Evolutionary conservation across 768 basidiomycete species (phyloP).

Genomic region (Lentinula detonsa): DNA sequence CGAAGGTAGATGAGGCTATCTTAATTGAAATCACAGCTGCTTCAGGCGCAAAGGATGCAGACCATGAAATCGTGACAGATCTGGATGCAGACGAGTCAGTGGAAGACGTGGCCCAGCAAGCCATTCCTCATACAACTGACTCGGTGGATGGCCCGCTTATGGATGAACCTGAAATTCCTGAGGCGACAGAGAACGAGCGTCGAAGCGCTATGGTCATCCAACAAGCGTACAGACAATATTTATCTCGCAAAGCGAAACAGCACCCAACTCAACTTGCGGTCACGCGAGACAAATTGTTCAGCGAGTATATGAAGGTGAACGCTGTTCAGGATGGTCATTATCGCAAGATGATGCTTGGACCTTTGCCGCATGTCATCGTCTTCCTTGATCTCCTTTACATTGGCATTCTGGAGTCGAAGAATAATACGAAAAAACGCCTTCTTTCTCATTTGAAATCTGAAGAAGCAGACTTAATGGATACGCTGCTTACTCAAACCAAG

Average conservation of each 20-base stretch:
- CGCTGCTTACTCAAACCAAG: not conserved
- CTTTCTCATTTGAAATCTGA: not conserved
- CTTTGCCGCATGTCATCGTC: conserved; percentile 5
- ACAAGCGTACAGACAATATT: conserved; percentile 9
- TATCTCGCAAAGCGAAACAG: conserved; percentile 5
- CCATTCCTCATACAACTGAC: not conserved
- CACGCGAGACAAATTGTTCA: conserved; percentile 5
- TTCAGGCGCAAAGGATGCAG: conserved; percentile 4
- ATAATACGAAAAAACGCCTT: not conserved
- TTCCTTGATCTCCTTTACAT: not conserved
- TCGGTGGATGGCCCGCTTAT: conserved; percentile 5
- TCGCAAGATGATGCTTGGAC: conserved; percentile 7
- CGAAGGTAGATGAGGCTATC: not conserved
- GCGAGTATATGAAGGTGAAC: not conserved
- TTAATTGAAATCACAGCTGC: not conserved
- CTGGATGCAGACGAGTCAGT: conserved; percentile 9
- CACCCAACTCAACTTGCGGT: conserved; percentile 8
- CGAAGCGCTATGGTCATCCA: conserved; percentile 18
- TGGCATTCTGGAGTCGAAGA: not conserved
- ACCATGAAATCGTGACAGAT: conserved; percentile 8
- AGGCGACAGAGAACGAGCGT: conserved; percentile 21
- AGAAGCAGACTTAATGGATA: not conserved
- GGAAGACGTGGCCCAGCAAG: conserved; percentile 2
- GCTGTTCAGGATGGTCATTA: not conserved
- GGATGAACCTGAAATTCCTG: conserved; percentile 12